phyloP scores from a whole-genome alignment of 768 basidiomycete genomes.

The Mycena galopus region DNA sequence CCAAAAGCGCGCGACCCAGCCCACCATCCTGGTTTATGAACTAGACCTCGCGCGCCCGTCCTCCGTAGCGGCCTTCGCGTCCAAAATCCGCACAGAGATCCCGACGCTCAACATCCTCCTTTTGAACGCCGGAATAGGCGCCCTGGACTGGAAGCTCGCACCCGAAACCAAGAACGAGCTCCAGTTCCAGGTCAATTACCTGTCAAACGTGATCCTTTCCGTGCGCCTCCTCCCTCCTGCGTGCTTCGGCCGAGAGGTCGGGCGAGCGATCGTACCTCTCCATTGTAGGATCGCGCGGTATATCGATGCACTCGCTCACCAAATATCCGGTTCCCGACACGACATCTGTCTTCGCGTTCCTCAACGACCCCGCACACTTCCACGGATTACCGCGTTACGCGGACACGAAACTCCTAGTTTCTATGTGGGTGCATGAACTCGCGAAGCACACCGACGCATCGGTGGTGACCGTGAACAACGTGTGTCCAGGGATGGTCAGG shows the following conservation, averaged over 20 bases:
- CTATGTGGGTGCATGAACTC: constrained; percentile 31
- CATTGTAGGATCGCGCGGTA: constrained; percentile 32
- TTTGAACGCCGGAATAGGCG: constrained; percentile 38
- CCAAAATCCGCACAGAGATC: constrained; percentile 26
- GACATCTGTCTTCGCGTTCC: constrained; percentile 24
- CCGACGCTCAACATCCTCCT: constrained; percentile 35
- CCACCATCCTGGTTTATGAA: constrained; percentile 36
- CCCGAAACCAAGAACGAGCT: constrained; percentile 34
- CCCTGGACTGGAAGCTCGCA: constrained; percentile 20
- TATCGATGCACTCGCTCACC: not conserved
- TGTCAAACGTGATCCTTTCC: constrained; percentile 37
- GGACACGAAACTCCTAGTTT: constrained; percentile 35
- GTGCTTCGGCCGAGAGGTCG: constrained; percentile 18
- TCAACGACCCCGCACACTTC: constrained; percentile 29
- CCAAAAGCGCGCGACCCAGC: not conserved
- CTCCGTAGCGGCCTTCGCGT: constrained; percentile 35
- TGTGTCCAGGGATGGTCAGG: constrained; percentile 39
- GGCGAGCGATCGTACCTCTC: constrained; percentile 22
- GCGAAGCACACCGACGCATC: constrained; percentile 33
- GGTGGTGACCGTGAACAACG: constrained; percentile 36
- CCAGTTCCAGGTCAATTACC: constrained; percentile 37
- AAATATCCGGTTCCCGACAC: constrained; percentile 32
- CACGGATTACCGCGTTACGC: constrained; percentile 24
- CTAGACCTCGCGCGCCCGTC: constrained; percentile 37
- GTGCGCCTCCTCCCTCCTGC: constrained; percentile 39